phyloP scores from a whole-genome alignment of 768 basidiomycete genomes.

The Sporobolomyces phaffii region DNA sequence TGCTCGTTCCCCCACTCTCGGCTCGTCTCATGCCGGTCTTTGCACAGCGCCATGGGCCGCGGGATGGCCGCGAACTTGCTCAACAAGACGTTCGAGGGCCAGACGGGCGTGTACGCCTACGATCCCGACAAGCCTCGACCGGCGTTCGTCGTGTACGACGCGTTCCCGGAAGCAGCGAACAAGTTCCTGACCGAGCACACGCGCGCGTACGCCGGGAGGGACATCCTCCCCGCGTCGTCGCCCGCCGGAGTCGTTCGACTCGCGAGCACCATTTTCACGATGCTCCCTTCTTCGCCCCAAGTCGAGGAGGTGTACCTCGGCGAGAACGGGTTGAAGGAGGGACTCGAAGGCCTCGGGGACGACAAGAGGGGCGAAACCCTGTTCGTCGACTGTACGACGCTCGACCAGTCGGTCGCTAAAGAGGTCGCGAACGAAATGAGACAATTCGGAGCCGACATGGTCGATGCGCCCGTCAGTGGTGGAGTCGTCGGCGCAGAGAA shows the following conservation, averaged over 20 bases:
- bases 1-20: not conserved
- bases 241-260: constrained; percentile 55
- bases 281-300: constrained; percentile 88
- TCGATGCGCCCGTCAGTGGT: constrained; percentile 92
- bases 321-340: constrained; percentile 60
- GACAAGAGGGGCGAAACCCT: constrained; percentile 50
- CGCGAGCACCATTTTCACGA: constrained; percentile 63
- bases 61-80: constrained; percentile 83
- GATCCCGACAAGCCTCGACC: constrained; percentile 24
- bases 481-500: constrained; percentile 82
- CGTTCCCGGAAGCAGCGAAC: constrained; percentile 56
- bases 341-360: constrained; percentile 52
- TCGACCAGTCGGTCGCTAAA: constrained; percentile 70
- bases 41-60: constrained; percentile 59
- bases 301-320: constrained; percentile 68
- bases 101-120: constrained; percentile 12
- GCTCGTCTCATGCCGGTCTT: too few relatives aligned
- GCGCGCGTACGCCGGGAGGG: constrained; percentile 57
- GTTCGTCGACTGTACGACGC: constrained; percentile 83
- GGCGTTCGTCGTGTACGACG: constrained; percentile 73
- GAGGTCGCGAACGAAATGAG: constrained; percentile 53
- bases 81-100: constrained; percentile 56
- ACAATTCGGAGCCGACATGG: constrained; percentile 61
- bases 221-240: constrained; percentile 56
- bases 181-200: constrained; percentile 58